Evolutionary conservation across 352 stramenopile species (phyloP), one percentile per base, ranked within the genome.

Genomic region (Globisporangium uncinulatum): DNA sequence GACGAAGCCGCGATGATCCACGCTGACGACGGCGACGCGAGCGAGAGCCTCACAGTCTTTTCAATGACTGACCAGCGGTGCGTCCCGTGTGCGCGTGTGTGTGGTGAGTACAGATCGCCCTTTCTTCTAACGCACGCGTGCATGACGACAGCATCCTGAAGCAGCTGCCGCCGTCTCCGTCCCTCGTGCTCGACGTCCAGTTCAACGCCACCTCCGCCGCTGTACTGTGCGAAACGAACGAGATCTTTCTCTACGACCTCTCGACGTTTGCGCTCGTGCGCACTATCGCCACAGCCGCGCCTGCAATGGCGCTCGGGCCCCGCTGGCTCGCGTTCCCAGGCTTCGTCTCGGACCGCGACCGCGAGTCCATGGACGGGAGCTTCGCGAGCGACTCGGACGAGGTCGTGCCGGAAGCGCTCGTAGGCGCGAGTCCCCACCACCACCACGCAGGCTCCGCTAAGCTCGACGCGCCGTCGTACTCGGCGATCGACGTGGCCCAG

Each of bases 401-500:
- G 45, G 56, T 68, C 10, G 66, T 78, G 14, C 63, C 66, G 5
- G 66, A 74, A 19, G 60, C 60, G 29, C 53, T 66, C 8, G 54
- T 66, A 4, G 60, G 60, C 24, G 24, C 24, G 24, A 29, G 2
- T 53, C 48, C 14, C 24, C 24, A 29, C 4, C 51, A 54, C 41
- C 60, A 61, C 10, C 57, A 57, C 48, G 19, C 45, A 11, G 53
- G 47, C n/a, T 57, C 57, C 14, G 24, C 24, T 1, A 67, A 60
- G 31, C 44, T 65, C 36, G 61, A 60, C 39, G 59, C 76, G n/a
- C 62, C 74, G 11, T 61, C 63, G 14, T 87, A 85, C 62, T 83
- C 76, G 17, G 83, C 79, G 7, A 87, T 92, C 32, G 81, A 93
- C 56, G 81, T 93, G 7, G 86, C 86, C 6, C 86, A 96, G 69